Evolutionary conservation across 1,139 yeast genomes (phyloP), one percentile per base, ranked within the genome.

Genomic region (Chernovozyma sophiae-reginae): DNA sequence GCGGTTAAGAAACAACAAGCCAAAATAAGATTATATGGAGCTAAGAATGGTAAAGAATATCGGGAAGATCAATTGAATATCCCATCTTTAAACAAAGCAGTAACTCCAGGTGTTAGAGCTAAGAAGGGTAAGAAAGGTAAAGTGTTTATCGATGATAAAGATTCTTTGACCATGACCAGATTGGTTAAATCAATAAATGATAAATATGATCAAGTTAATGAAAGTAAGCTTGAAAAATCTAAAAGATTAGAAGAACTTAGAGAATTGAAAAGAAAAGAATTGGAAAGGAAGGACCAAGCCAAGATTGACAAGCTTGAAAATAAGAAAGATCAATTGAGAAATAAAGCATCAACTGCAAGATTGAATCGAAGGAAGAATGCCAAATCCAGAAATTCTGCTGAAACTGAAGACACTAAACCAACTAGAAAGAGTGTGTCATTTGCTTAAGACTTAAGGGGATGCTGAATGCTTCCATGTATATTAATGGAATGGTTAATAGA

Each of bases 41-140:
- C 80, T 36, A 75, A 77, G 53, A 81, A 78, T 52, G 77, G 77
- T 31, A 76, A 75, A 47, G 79, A 72, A 36, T 87, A 82, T 56
- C 69, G 79, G 20, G 97, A 89, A 50, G 81, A 79, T 42, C 95
- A 87, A 51, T 68, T 90, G 32, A 77, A 81, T 30, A 66, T 89
- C 33, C 97, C 97, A 26, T 69, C 73, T 20, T 72, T 90, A 51
- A 92, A 92, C 58, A 81, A 75, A 49, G 87, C 97, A 8, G 73
- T 90, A 30, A 76, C 79, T 34, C 96, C 97, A 0, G 97, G 96
- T 32, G 87, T 86, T 8, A 80, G 84, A 49, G 72, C 70, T 34
- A 76, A 76, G 49, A 73, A 73, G 43, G 97, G 97, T 37, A 92
- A 90, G 62, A 92, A 90, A 65, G 97, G 97, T 36, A 92, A 92